Base-by-base conservation (phyloP, 257 asterid species). In the Scutellaria galericulata region DNA sequence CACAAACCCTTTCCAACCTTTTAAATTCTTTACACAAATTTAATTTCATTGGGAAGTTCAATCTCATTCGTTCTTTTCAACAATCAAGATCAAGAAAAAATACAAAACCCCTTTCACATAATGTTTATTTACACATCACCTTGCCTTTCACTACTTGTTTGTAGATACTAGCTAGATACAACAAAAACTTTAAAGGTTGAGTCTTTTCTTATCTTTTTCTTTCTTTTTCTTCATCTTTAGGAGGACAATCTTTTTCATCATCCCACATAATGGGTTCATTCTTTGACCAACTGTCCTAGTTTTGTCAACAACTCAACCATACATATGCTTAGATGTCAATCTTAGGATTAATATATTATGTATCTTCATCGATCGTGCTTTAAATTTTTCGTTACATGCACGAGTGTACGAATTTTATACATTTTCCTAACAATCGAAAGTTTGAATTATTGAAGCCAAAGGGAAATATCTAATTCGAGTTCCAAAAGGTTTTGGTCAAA, bases 401-500 rank as follows among this genome's bases (percentile, higher is more conserved):
- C 74, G 77, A 74, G 64, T 79, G 85, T 5, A 31, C 72, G 39
- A 76, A 20, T 78, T 77, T 67, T 7, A 35, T 71, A 65, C 46
- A 47, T 63, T 67, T 18, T 45, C 27, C 31, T 64, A 39, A 37
- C 71, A 47, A 60, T 42, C 37, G 64, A 58, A 77, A 51, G 75
- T 35, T 39, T 68, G 81, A 77, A 76, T 77, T 70, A 83, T 80
- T 83, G 80, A 63, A 75, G 46, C 45, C 11, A 39, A 18, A 27
- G 41, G 54, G 18, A 46, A 3, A 2, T 31, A 31, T 31, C 64
- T 58, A 70, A 64, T 56, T 57, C 9, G 45, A 39, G 41, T 52
- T 74, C 56, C 48, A 74, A 69, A 79, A 79, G 71, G 46, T 75
- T 60, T 5, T 76, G 82, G 84, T 82, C 82, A 83, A 83, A 77